Evolutionary conservation across 2,329 filamentous ascomycete genomes (phyloP).

Genomic region (Cercospora sesami): DNA sequence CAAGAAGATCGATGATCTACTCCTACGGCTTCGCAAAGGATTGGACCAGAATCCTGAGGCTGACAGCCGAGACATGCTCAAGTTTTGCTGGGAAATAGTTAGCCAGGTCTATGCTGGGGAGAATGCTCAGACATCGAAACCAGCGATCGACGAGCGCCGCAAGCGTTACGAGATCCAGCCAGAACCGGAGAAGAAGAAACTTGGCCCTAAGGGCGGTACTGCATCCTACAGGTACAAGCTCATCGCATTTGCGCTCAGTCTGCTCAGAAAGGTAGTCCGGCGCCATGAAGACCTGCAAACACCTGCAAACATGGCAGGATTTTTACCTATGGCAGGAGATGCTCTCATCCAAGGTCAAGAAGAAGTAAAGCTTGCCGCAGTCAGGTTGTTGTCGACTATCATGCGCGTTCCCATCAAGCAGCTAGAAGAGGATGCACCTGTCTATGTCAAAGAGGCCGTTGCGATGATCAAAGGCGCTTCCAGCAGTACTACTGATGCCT

Average conservation of each 20-base stretch:
- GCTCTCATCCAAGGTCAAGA: conserved; percentile 80
- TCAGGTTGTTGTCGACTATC: conserved; percentile 80
- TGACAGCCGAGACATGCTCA: conserved; percentile 75
- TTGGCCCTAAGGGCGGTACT: conserved; percentile 59
- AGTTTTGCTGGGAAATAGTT: conserved; percentile 94
- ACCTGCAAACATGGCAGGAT: conserved; percentile 75
- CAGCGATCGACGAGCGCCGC: conserved; percentile 23
- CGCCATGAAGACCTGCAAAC: conserved; percentile 82
- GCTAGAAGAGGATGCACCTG: conserved; percentile 68
- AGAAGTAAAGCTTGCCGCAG: conserved; percentile 85
- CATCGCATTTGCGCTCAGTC: conserved; percentile 80
- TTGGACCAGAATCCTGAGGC: conserved; percentile 78
- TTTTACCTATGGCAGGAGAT: conserved; percentile 86
- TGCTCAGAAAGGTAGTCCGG: conserved; percentile 79
- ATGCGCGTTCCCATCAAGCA: conserved; percentile 77
- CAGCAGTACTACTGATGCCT: conserved; percentile 76
- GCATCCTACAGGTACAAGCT: conserved; percentile 85
- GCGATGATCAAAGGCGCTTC: conserved; percentile 75
- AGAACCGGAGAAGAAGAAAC: conserved; percentile 70
- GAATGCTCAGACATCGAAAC: conserved; percentile 36
- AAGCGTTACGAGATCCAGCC: conserved; percentile 69
- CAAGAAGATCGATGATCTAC: conserved; percentile 85
- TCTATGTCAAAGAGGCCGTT: conserved; percentile 82
- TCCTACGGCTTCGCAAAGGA: conserved; percentile 79
- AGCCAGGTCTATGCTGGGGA: conserved; percentile 68